These are phyloP conservation scores for Neophaeococcomyces mojaviensis DNA, from an alignment of 2,329 filamentous ascomycete species.

Conservation along the genomic window DNA sequence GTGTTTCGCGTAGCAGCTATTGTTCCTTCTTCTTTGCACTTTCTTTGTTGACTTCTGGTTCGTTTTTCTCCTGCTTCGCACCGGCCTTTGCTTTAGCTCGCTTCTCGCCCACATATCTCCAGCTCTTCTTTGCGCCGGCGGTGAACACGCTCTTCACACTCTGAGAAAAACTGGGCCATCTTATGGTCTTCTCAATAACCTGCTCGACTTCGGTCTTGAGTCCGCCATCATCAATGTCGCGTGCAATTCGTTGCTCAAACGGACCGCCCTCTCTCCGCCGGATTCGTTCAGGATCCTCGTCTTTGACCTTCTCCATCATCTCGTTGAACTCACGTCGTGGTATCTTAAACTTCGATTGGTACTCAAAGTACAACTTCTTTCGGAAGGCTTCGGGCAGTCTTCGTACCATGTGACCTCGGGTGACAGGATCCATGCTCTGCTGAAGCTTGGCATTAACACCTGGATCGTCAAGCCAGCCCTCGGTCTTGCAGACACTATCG, in stretches of 20 bases:
- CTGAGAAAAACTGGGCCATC: conserved; percentile 86
- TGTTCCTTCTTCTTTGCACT: conserved; percentile 5
- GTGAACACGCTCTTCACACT: conserved; percentile 78
- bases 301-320: conserved; percentile 70
- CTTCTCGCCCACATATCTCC: conserved; percentile 79
- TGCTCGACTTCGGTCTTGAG: conserved; percentile 63
- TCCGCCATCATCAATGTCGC: conserved; percentile 53
- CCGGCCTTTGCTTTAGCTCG: conserved; percentile 36
- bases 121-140: conserved; percentile 61
- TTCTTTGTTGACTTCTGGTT: conserved; percentile 7
- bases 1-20: background rate
- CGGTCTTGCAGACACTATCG: conserved; percentile 52
- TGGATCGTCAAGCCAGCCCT: conserved; percentile 57
- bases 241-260: conserved; percentile 79
- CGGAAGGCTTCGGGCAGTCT: conserved; percentile 81
- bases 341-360: conserved; percentile 83
- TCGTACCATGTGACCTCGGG: conserved; percentile 92
- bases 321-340: conserved; percentile 73
- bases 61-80: conserved; percentile 9
- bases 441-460: conserved; percentile 59
- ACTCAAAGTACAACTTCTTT: conserved; percentile 85
- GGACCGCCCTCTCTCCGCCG: conserved; percentile 68
- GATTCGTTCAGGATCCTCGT: conserved; percentile 59
- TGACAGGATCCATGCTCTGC: conserved; percentile 89
- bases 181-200: conserved; percentile 79